Conservation (phyloP, 176 grass and related monocot species). For the Paspalum vaginatum region DNA sequence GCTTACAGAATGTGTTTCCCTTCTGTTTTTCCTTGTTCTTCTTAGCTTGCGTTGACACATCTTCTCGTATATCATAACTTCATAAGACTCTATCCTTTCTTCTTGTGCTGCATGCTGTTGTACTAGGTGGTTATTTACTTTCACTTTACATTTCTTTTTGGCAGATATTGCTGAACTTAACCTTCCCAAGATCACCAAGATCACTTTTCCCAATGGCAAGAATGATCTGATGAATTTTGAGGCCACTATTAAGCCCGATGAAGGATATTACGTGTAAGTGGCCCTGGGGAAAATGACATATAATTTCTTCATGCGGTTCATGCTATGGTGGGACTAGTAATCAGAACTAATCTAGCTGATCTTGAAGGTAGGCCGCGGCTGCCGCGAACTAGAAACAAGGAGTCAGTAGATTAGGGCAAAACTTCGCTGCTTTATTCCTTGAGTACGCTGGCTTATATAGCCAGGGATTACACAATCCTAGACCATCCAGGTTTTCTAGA, state of each 20-base stretch:
- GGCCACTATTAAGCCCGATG: conserved; percentile 62
- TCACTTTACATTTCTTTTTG: not conserved
- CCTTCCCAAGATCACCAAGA: conserved; percentile 62
- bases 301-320: no score
- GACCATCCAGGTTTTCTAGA: no score
- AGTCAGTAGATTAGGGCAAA: no score
- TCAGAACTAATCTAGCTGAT: no score
- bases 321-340: no score
- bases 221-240: conserved; percentile 90
- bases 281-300: not conserved
- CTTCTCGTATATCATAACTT: no score
- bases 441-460: no score
- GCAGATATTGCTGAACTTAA: conserved; percentile 78
- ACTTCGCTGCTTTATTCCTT: no score
- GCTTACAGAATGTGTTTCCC: not conserved
- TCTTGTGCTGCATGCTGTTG: not conserved
- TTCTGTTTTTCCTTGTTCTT: not conserved
- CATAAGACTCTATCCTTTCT: not conserved
- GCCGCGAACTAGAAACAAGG: no score
- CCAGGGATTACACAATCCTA: no score
- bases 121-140: conserved; percentile 8
- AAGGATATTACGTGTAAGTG: conserved; percentile 84
- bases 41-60: not conserved
- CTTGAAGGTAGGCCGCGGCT: no score
- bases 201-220: conserved; percentile 81